Evolutionary conservation across 1,139 yeast genomes (phyloP).

Genomic region (Martiniozyma asiatica): DNA sequence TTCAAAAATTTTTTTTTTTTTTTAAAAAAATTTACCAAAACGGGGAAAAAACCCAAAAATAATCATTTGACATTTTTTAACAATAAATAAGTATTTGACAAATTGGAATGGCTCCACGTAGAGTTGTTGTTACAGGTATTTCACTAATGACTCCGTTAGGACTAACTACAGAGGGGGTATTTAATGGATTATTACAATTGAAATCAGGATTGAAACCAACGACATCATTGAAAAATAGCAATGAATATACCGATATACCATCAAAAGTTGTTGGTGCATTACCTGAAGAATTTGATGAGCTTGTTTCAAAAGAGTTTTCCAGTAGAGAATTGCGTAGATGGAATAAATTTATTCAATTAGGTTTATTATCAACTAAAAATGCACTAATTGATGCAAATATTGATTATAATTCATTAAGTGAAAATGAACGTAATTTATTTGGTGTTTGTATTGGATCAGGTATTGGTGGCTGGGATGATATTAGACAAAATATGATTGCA

Average conservation of each 20-base stretch:
- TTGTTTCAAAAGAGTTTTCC: slow-evolving; percentile 28
- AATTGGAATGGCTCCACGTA: slow-evolving; percentile 15
- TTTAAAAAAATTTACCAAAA: too few relatives aligned
- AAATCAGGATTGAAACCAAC: slow-evolving; percentile 51
- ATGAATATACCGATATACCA: slow-evolving; percentile 49
- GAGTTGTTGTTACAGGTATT: slow-evolving; percentile 88
- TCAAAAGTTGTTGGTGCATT: slow-evolving; percentile 66
- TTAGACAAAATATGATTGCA: slow-evolving; percentile 42
- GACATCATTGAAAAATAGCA: slow-evolving; percentile 31
- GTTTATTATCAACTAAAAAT: slow-evolving; percentile 62
- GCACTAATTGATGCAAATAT: slow-evolving; percentile 62
- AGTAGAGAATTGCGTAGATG: slow-evolving; percentile 41
- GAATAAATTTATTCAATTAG: slow-evolving; percentile 70
- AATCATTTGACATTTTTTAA: too few relatives aligned
- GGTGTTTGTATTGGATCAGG: slow-evolving; percentile 93
- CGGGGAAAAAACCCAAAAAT: too few relatives aligned
- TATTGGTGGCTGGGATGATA: slow-evolving; percentile 77
- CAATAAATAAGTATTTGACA: too few relatives aligned
- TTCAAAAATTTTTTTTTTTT: background rate
- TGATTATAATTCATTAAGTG: slow-evolving; percentile 24
- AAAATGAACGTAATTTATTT: slow-evolving; percentile 25
- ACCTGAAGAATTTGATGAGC: slow-evolving; percentile 32
- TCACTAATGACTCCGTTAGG: slow-evolving; percentile 86
- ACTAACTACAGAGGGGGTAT: slow-evolving; percentile 42
- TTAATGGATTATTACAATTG: slow-evolving; percentile 40